These are phyloP conservation scores for Russula sp. DNA, from an alignment of 768 basidiomycete species.

Conservation along the genomic window DNA sequence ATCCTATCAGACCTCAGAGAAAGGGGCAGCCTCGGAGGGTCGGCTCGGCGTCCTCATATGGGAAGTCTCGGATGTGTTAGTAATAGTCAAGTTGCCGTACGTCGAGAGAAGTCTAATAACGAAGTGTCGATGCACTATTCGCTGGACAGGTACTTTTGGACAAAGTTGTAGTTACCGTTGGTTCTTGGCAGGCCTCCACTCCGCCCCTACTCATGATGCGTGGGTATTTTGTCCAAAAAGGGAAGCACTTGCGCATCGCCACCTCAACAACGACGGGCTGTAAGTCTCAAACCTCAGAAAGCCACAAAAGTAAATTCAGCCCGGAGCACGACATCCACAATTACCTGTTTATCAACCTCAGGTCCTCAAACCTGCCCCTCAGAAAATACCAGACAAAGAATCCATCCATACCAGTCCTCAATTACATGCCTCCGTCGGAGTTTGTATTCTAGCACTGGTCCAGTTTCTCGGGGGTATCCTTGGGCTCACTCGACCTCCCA, in stretches of 20 bases:
- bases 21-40: no score
- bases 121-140: no score
- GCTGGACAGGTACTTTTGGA: no score
- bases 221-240: slow-evolving; percentile 9
- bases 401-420: background rate
- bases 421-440: slow-evolving; percentile 28
- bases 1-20: no score
- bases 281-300: background rate
- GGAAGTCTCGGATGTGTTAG: no score
- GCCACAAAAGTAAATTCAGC: background rate
- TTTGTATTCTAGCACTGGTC: slow-evolving; percentile 29
- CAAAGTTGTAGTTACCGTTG: no score
- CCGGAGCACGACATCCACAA: background rate
- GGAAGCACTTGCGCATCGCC: slow-evolving; percentile 11
- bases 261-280: slow-evolving; percentile 3
- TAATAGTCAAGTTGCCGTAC: no score
- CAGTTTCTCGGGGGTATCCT: slow-evolving; percentile 19
- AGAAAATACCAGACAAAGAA: slow-evolving; percentile 4
- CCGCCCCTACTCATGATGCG: background rate
- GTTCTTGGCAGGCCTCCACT: no score
- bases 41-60: no score
- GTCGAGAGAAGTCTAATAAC: no score
- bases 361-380: background rate
- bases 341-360: background rate
- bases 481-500: slow-evolving; percentile 22